A percentile compares a stretch with the other conserved stretches of the same genome.
Evolutionary conservation across 2,329 filamentous ascomycete genomes (phyloP).

Genomic region (Cladosporium phlei): DNA sequence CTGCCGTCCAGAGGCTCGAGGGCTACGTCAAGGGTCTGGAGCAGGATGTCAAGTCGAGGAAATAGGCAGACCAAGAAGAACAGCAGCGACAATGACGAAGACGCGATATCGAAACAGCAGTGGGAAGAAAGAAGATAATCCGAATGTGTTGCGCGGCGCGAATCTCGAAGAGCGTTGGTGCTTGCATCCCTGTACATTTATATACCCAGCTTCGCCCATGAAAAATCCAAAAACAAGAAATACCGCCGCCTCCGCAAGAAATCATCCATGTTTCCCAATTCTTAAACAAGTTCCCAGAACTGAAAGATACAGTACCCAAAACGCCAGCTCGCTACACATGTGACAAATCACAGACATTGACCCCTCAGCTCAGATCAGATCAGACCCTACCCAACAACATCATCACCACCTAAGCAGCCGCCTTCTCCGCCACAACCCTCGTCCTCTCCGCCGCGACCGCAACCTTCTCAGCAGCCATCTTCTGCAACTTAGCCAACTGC

Average conservation of each 20-base stretch:
- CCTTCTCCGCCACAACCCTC: constrained; percentile 16
- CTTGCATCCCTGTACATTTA: constrained; percentile 23
- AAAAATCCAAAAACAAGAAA: not conserved
- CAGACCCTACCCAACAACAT: not conserved
- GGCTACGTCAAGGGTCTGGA: constrained; percentile 78
- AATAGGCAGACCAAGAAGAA: constrained; percentile 39
- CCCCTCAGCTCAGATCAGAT: not conserved
- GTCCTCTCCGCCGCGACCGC: constrained; percentile 39
- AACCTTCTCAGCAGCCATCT: constrained; percentile 55
- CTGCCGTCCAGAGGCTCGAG: constrained; percentile 79
- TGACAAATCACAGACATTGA: not conserved
- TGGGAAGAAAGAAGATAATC: not conserved
- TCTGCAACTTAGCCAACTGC: constrained; percentile 64
- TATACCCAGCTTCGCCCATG: constrained; percentile 10
- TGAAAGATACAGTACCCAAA: not conserved
- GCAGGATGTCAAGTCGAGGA: constrained; percentile 63
- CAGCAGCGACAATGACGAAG: not conserved
- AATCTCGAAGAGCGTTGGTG: not conserved
- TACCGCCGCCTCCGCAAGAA: too few relatives aligned
- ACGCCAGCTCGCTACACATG: constrained; percentile 8
- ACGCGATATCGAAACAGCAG: too few relatives aligned
- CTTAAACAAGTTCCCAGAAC: too few relatives aligned
- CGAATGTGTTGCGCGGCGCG: too few relatives aligned
- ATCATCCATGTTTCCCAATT: too few relatives aligned
- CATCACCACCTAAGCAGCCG: not conserved